A percentile compares a stretch with the other conserved stretches of the same genome.
Evolutionary conservation across 2,329 filamentous ascomycete species (phyloP).

Genomic region (Ophiostoma ips): DNA sequence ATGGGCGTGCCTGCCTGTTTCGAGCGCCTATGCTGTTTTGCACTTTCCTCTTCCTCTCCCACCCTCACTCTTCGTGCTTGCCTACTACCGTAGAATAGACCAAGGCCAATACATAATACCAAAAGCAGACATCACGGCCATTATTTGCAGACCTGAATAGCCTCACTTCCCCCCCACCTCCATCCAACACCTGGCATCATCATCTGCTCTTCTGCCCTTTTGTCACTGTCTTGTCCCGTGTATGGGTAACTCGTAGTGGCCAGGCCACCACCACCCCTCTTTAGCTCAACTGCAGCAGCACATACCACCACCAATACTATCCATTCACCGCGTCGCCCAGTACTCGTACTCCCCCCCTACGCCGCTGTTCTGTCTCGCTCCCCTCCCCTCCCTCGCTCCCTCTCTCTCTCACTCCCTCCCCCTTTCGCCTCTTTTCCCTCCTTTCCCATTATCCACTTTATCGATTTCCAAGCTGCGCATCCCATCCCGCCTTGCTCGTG

Average conservation of each 20-base stretch:
- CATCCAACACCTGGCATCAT: not conserved
- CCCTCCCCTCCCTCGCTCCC: not conserved
- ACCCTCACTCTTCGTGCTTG: not conserved
- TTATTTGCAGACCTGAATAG: not conserved
- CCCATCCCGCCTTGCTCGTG: not conserved
- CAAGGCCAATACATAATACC: too few relatives aligned
- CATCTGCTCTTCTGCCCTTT: not conserved
- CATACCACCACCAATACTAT: not conserved
- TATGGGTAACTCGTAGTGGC: not conserved
- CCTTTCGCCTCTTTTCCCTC: constrained; percentile 1
- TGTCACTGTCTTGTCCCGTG: not conserved
- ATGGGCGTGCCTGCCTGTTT: not conserved
- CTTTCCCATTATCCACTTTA: constrained; percentile 1
- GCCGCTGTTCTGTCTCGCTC: not conserved
- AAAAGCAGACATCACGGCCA: not conserved
- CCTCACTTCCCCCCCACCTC: not conserved
- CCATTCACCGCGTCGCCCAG: not conserved
- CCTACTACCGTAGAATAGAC: not conserved
- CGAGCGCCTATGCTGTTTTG: not conserved
- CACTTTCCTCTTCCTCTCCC: not conserved
- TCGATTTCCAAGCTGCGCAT: constrained; percentile 6
- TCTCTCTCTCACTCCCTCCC: not conserved
- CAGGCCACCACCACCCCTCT: constrained; percentile 4
- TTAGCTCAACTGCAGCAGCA: constrained; percentile 5
- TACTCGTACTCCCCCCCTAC: too few relatives aligned